These are phyloP conservation scores for Schizosaccharomyces versatilis DNA, from an alignment of 1,139 yeast species.

Conservation along the genomic window DNA sequence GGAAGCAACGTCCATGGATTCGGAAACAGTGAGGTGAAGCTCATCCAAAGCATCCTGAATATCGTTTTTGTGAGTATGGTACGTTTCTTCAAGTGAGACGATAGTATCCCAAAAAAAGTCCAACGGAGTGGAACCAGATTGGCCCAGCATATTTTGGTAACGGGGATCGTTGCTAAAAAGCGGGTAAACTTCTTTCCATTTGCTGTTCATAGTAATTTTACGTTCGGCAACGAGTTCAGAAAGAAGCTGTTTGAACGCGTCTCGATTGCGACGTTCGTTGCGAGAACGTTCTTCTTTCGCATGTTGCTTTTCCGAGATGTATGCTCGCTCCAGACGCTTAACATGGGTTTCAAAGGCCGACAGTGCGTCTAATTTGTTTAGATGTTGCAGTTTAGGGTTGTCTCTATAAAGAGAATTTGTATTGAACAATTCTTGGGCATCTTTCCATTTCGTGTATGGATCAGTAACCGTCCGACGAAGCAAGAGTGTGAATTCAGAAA, in stretches of 20 bases:
- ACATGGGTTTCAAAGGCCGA: constrained; percentile 31
- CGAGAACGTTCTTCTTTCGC: constrained; percentile 24
- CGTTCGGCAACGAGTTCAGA: constrained; percentile 21
- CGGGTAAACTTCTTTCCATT: constrained; percentile 37
- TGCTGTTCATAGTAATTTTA: constrained; percentile 32
- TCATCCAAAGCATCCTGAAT: constrained; percentile 32
- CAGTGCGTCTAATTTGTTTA: constrained; percentile 41
- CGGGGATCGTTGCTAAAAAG: constrained; percentile 34
- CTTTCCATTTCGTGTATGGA: constrained; percentile 25
- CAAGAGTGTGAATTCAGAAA: constrained; percentile 13
- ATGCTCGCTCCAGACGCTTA: constrained; percentile 23
- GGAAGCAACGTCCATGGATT: constrained; percentile 14
- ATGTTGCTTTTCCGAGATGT: constrained; percentile 21
- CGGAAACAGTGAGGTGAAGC: constrained; percentile 13
- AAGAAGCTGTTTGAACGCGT: constrained; percentile 31
- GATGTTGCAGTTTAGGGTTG: constrained; percentile 32
- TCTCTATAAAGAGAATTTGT: constrained; percentile 34
- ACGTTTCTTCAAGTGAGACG: constrained; percentile 36
- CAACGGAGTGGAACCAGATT: constrained; percentile 58
- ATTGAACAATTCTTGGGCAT: constrained; percentile 23
- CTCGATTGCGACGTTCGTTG: constrained; percentile 44
- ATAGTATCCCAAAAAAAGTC: constrained; percentile 61
- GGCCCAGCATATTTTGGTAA: constrained; percentile 44
- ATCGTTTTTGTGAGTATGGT: constrained; percentile 39
- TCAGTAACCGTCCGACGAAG: constrained; percentile 20